Evolutionary conservation across 192 early-diverging fungal genomes (phyloP).

Genomic region (Coemansia sp.): DNA sequence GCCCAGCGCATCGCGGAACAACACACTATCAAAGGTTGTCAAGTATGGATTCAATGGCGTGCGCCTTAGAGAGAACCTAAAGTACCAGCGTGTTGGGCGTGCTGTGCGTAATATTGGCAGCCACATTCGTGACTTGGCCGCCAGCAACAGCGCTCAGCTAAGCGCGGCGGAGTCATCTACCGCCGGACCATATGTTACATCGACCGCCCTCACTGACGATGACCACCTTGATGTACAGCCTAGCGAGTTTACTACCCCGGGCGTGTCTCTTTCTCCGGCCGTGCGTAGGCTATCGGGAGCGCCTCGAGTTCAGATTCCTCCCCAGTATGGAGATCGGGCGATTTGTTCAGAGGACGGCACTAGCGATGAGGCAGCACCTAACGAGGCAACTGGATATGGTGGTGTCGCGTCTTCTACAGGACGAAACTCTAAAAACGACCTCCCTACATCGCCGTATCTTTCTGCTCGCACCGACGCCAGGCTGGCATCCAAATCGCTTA

Average conservation of each 20-base stretch:
- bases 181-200: not conserved
- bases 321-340: not conserved
- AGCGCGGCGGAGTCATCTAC: slow-evolving; percentile 14
- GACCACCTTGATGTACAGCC: not conserved
- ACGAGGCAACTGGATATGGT: not conserved
- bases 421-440: not conserved
- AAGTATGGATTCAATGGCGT: slow-evolving; percentile 20
- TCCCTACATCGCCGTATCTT: slow-evolving; percentile 2
- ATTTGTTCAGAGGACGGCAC: not conserved
- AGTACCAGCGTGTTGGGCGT: slow-evolving; percentile 28
- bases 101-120: slow-evolving; percentile 30
- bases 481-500: slow-evolving; percentile 2
- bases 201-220: slow-evolving; percentile 5
- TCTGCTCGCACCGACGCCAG: not conserved
- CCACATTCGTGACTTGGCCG: slow-evolving; percentile 34
- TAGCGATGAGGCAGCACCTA: not conserved
- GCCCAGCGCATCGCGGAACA: slow-evolving; percentile 12
- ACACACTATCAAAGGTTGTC: slow-evolving; percentile 13
- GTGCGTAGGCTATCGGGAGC: not conserved
- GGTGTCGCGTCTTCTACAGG: not conserved
- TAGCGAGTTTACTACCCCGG: slow-evolving; percentile 26
- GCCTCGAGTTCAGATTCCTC: not conserved
- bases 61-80: slow-evolving; percentile 35
- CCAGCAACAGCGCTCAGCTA: slow-evolving; percentile 18
- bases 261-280: slow-evolving; percentile 23